Evolutionary conservation across 805 yeast genomes (phyloP).

Genomic region (Wickerhamomyces pijperi): DNA sequence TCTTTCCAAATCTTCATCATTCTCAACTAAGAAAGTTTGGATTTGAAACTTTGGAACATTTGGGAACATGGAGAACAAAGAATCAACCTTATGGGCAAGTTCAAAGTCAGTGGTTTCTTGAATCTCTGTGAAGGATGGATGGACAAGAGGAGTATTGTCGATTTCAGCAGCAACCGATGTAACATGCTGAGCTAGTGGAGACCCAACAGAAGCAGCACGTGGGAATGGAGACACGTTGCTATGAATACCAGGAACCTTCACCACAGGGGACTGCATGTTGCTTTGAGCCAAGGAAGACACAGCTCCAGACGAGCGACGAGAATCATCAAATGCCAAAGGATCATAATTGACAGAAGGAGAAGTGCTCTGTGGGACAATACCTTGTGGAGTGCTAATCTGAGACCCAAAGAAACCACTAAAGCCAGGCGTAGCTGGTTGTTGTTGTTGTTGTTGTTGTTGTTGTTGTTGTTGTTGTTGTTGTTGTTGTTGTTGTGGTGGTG

Average conservation of each 20-base stretch:
- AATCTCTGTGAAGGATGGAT: neutral
- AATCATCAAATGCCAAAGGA: neutral
- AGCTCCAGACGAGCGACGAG: neutral
- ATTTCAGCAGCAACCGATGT: neutral
- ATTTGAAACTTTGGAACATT: neutral
- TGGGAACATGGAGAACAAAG: neutral
- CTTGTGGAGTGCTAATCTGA: no score
- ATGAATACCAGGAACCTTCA: no score
- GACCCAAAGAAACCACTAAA: neutral
- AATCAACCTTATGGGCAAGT: neutral
- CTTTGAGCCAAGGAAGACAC: no score
- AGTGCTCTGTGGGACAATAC: no score
- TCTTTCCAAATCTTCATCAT: neutral
- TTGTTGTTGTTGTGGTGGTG: no score
- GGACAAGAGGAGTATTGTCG: no score
- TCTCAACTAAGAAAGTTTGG: neutral
- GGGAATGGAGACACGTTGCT: neutral
- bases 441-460: neutral
- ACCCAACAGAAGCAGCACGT: neutral
- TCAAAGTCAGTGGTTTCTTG: neutral
- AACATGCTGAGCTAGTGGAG: neutral
- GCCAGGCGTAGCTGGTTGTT: neutral
- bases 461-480: neutral
- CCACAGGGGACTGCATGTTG: no score
- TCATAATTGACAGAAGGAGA: neutral